Conservation (phyloP, 2,329 filamentous ascomycete species). For the Ramularia collo-cygni region DNA sequence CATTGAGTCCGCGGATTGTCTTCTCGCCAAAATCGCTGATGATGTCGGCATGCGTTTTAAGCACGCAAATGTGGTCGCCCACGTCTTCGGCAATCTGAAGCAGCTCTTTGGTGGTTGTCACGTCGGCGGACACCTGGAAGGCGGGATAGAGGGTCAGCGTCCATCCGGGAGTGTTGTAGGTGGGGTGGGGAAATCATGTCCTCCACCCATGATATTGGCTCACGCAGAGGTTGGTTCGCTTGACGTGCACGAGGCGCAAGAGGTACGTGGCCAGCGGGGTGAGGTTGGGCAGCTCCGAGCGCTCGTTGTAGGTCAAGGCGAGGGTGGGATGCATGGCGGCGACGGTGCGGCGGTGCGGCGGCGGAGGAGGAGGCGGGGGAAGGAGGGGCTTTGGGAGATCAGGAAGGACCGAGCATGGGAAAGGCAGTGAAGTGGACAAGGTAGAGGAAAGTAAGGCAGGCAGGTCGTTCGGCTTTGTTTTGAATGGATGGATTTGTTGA, state of each 20-base stretch:
- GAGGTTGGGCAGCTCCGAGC: conserved; percentile 37
- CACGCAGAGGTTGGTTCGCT: conserved; percentile 45
- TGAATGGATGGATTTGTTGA: too few relatives aligned
- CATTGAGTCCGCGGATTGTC: conserved; percentile 44
- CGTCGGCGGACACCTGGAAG: conserved; percentile 44
- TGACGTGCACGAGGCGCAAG: conserved; percentile 43
- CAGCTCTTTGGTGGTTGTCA: conserved; percentile 50
- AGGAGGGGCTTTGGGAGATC: not conserved
- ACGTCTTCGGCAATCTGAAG: conserved; percentile 51
- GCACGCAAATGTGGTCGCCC: conserved; percentile 53
- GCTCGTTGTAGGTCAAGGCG: conserved; percentile 39
- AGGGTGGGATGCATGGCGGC: conserved; percentile 33
- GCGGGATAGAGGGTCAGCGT: too few relatives aligned
- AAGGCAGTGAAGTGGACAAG: not conserved
- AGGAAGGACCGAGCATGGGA: not conserved
- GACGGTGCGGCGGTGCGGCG: conserved; percentile 1
- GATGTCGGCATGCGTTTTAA: conserved; percentile 57
- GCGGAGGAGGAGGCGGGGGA: not conserved
- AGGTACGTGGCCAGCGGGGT: conserved; percentile 44
- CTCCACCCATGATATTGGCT: too few relatives aligned
- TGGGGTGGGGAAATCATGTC: too few relatives aligned
- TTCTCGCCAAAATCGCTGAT: conserved; percentile 54
- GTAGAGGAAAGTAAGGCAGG: not conserved
- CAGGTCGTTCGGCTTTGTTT: too few relatives aligned
- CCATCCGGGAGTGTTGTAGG: too few relatives aligned